Base-by-base conservation (phyloP, 441 rosid species). In the Brassica hybrid region DNA sequence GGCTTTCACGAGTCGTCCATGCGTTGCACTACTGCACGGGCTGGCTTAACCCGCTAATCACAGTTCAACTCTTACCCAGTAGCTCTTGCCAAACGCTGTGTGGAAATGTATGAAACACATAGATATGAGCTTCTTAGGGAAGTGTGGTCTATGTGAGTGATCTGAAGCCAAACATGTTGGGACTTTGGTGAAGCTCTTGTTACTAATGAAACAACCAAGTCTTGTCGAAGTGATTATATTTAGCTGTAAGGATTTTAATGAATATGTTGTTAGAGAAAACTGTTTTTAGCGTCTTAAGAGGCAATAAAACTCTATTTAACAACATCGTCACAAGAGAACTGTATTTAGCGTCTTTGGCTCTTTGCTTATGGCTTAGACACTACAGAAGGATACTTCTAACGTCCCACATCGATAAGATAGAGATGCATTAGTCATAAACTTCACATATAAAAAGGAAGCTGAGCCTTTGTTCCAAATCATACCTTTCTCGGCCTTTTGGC, bases 401-500 rank as follows among this genome's bases (percentile, higher is more conserved):
- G 48, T 41, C 48, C 48, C 48, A 41, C 48, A 41, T 41, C 48
- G 48, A n/a, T 41, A 41, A 41, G 48, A 41, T 41, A 41, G 48
- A 41, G n/a, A 41, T 41, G 48, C 48, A 41, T 41, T 41, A 4
- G 48, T 41, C 3, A 41, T 41, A 41, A 41, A 1, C 48, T 41
- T 41, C 13, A 3, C 43, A 36, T 36, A 36, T 36, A 36, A 36
- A 36, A 36, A 1, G 11, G 43, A 36, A 36, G 11, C 3, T n/a
- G 43, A 36, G 43, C 11, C 43, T 36, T 8, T 36, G 43, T 8
- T 36, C 3, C 52, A 71, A 75, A 0, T 76, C 66, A 78, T 75
- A 75, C 78, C 86, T 88, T 87, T 88, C 87, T 86, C 86, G 94
- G 97, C 94, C 97, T 91, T 89, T 90, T 85, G 98, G 97, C 96